Percentiles rank a stretch among this genome's conserved stretches.
Evolutionary conservation across 139 green algal species (phyloP).

Genomic region (Chlorella vulgaris): DNA sequence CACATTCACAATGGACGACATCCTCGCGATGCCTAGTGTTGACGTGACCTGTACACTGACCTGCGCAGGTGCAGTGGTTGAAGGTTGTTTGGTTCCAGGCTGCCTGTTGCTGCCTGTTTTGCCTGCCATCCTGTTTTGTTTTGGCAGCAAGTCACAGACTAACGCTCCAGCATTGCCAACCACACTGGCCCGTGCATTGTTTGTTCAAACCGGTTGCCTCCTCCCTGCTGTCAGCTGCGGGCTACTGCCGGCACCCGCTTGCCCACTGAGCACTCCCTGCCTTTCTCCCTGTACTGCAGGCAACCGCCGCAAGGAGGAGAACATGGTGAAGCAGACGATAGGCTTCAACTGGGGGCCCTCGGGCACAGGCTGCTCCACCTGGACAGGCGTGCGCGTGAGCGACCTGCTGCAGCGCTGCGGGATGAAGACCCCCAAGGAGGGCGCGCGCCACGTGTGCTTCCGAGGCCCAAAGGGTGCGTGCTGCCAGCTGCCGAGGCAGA

Average conservation of each 20-base stretch:
- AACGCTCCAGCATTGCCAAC: no score
- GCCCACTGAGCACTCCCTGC: not conserved
- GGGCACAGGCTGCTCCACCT: constrained; percentile 78
- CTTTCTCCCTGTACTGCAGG: constrained; percentile 42
- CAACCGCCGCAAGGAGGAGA: constrained; percentile 98
- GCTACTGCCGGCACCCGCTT: not conserved
- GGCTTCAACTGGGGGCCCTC: constrained; percentile 90
- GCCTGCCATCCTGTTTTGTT: no score
- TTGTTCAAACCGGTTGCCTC: no score
- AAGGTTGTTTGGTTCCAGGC: no score
- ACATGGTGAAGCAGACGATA: constrained; percentile 98
- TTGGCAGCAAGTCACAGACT: no score
- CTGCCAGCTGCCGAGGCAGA: not conserved
- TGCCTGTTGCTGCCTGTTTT: not conserved
- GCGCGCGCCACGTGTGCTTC: constrained; percentile 74
- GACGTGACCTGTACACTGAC: constrained; percentile 84
- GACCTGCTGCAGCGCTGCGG: constrained; percentile 80
- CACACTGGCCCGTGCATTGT: no score
- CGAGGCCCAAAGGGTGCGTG: constrained; percentile 64
- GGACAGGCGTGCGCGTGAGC: constrained; percentile 90
- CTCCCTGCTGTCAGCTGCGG: no score
- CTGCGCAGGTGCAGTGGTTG: constrained; percentile 72
- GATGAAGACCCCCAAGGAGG: constrained; percentile 49
- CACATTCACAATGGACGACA: constrained; percentile 90
- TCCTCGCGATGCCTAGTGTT: constrained; percentile 74